Evolutionary conservation across 352 stramenopile species (phyloP).

Genomic region (Pythium dissimile): DNA sequence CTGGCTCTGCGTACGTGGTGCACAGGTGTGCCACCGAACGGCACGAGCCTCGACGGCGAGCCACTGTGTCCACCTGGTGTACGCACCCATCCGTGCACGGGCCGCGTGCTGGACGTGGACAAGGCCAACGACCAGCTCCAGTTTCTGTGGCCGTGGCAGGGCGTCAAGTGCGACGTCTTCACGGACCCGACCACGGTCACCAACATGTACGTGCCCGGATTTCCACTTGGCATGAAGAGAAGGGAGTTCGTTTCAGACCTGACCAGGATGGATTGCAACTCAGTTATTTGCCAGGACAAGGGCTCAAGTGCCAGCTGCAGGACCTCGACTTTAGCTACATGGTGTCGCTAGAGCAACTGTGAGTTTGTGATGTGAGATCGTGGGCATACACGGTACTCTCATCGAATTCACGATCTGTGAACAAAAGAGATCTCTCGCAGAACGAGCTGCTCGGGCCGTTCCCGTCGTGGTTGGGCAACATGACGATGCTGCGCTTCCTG

Average conservation of each 20-base stretch:
- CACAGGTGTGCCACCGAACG: conserved; percentile 24
- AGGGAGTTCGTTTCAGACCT: too few relatives aligned
- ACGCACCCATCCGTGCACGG: conserved; percentile 60
- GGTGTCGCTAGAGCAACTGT: conserved; percentile 72
- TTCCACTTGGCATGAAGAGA: background rate
- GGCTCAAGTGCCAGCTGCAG: conserved; percentile 44
- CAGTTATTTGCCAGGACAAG: conserved; percentile 53
- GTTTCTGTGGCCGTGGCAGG: conserved; percentile 69
- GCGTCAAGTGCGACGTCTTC: conserved; percentile 60
- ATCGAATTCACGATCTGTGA: background rate
- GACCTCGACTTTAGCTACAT: conserved; percentile 60
- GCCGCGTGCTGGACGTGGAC: conserved; percentile 39
- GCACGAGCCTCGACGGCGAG: conserved; percentile 14
- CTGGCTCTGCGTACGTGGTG: conserved; percentile 60
- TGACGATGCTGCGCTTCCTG: conserved; percentile 60
- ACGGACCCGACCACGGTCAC: conserved; percentile 69
- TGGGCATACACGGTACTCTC: too few relatives aligned
- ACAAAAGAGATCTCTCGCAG: conserved; percentile 33
- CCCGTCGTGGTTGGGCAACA: conserved; percentile 57
- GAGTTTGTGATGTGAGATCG: conserved; percentile 26
- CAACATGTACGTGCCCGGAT: conserved; percentile 42
- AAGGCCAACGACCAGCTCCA: conserved; percentile 14
- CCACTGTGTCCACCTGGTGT: conserved; percentile 41
- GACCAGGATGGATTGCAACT: too few relatives aligned
- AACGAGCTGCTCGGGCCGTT: conserved; percentile 54